Conservation (phyloP, 176 grass and related monocot genomes). For the Aegilops longissima region DNA sequence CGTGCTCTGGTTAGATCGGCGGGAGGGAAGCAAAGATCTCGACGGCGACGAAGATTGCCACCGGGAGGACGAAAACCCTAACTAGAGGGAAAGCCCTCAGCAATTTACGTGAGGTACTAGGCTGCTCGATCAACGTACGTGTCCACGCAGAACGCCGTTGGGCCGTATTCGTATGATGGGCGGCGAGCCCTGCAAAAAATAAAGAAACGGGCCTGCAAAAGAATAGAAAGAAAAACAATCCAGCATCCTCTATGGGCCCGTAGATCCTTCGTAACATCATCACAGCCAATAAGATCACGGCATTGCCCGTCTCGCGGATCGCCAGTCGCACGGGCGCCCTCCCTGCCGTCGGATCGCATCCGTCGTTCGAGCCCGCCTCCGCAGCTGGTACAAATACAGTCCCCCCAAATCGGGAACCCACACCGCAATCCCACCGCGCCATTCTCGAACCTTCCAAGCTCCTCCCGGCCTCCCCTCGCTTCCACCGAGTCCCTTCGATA, state of each 20-base stretch:
- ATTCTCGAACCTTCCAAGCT: not conserved
- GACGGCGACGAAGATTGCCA: too few species aligned
- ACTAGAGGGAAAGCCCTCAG: too few species aligned
- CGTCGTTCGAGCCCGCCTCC: conserved; percentile 40
- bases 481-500: too few species aligned
- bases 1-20: too few species aligned
- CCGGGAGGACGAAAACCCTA: too few species aligned
- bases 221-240: not conserved
- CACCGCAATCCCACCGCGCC: not conserved
- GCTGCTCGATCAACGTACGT: too few species aligned
- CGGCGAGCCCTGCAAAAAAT: not conserved
- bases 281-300: not conserved
- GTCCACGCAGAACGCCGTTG: not conserved
- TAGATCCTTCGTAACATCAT: not conserved
- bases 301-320: conserved; percentile 16
- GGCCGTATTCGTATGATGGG: not conserved
- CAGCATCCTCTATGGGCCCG: not conserved
- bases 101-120: too few species aligned
- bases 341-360: conserved; percentile 19
- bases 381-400: conserved; percentile 39
- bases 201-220: not conserved
- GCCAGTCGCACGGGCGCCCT: not conserved
- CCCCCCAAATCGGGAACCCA: rapidly evolving
- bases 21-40: too few species aligned
- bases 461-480: not conserved